Conservation (phyloP, 2,329 filamentous ascomycete species). For the Leptodontidium sp. region DNA sequence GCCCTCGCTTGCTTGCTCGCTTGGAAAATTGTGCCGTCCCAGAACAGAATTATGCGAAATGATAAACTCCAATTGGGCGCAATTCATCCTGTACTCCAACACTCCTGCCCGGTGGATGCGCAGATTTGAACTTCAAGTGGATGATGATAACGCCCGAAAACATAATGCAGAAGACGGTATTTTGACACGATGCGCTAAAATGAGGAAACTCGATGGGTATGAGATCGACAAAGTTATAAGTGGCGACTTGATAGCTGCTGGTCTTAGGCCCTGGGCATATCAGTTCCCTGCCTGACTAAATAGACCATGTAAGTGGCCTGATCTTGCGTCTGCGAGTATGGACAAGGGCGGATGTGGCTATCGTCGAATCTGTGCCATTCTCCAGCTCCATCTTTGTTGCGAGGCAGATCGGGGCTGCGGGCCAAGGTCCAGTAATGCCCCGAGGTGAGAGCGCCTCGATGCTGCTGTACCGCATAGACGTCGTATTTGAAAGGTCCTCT, state of each 20-base stretch:
- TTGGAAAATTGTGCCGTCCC: background rate
- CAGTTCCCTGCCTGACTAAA: constrained; percentile 9
- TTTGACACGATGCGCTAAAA: background rate
- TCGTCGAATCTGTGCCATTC: constrained; percentile 37
- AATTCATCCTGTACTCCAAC: background rate
- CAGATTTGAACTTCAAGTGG: background rate
- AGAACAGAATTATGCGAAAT: background rate
- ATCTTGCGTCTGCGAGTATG: constrained; percentile 6
- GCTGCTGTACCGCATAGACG: constrained; percentile 78
- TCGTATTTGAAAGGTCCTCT: constrained; percentile 76
- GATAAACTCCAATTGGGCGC: background rate
- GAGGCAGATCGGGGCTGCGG: constrained; percentile 35
- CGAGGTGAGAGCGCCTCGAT: constrained; percentile 33
- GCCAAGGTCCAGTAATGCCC: constrained; percentile 42
- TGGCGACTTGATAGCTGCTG: background rate
- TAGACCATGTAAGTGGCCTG: constrained; percentile 13
- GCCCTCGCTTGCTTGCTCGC: background rate
- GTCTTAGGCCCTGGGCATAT: background rate
- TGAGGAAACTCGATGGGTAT: background rate
- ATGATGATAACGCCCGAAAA: background rate
- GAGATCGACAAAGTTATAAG: background rate
- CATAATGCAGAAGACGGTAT: background rate
- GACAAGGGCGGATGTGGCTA: constrained; percentile 11
- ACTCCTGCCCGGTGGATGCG: background rate
- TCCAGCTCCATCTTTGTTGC: constrained; percentile 18